Conservation (phyloP, 2,329 filamentous ascomycete species). For the Pyricularia grisea region DNA sequence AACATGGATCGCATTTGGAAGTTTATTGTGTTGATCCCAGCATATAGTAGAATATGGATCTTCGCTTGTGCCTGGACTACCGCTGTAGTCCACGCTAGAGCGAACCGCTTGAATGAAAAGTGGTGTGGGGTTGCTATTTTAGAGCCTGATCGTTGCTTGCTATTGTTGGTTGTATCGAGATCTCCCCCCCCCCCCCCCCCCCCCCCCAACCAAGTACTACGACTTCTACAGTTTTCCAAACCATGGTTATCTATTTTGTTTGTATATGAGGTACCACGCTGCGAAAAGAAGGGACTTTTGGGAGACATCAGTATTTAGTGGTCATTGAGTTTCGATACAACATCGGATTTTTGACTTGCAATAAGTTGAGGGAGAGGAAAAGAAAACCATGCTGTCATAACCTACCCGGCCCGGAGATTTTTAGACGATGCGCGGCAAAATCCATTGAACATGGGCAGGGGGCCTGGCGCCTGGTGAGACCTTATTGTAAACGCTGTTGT, state of each 20-base stretch:
- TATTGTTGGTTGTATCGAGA: neutral
- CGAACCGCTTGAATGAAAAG: neutral
- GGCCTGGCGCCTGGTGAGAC: neutral
- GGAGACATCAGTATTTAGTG: neutral
- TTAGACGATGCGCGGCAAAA: neutral
- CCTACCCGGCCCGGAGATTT: neutral
- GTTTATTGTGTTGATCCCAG: neutral
- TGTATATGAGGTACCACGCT: neutral
- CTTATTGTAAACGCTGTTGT: neutral
- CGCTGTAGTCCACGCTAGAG: neutral
- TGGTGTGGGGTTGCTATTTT: neutral
- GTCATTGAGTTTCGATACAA: neutral
- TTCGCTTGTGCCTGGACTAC: neutral
- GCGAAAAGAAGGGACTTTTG: neutral
- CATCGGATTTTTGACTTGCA: neutral
- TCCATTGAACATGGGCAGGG: neutral
- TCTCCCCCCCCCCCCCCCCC: too few species aligned
- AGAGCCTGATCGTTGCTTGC: neutral
- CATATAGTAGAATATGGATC: neutral
- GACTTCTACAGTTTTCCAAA: neutral
- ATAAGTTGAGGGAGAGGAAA: too few species aligned
- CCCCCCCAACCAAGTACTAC: neutral
- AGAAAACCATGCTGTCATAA: neutral
- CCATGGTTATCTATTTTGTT: neutral
- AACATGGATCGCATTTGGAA: neutral